These are phyloP conservation scores for Priceomyces castillae DNA, from an alignment of 805 yeast genomes.

Conservation along the genomic window DNA sequence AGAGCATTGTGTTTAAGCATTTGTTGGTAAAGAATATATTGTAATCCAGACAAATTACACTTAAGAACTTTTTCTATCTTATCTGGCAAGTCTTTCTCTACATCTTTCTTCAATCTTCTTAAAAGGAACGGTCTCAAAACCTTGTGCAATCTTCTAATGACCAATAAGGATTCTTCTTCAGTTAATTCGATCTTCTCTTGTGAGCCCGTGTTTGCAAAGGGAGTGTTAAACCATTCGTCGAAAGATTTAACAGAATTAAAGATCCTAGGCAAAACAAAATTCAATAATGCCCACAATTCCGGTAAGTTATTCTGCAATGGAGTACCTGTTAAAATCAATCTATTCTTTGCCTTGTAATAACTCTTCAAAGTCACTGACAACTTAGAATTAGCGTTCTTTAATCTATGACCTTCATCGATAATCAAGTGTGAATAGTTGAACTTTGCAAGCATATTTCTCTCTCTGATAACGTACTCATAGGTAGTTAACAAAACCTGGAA, in stretches of 20 bases:
- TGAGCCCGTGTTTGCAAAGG: slow-evolving; percentile 80
- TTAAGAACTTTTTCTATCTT: slow-evolving; percentile 80
- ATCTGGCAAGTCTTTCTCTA: slow-evolving; percentile 81
- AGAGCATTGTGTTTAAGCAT: slow-evolving; percentile 71
- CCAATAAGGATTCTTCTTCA: slow-evolving; percentile 81
- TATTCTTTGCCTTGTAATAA: slow-evolving; percentile 69
- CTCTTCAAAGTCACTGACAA: slow-evolving; percentile 67
- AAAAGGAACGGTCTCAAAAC: slow-evolving; percentile 81
- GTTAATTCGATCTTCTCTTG: slow-evolving; percentile 78
- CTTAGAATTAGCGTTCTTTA: slow-evolving; percentile 78
- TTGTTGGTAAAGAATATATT: slow-evolving; percentile 67
- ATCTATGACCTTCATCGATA: slow-evolving; percentile 87
- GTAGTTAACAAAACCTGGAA: slow-evolving; percentile 79
- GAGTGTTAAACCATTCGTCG: slow-evolving; percentile 89
- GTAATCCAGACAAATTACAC: slow-evolving; percentile 74
- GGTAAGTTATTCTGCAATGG: slow-evolving; percentile 84
- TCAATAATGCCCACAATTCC: slow-evolving; percentile 80
- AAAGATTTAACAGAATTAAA: slow-evolving; percentile 83
- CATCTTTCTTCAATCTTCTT: slow-evolving; percentile 83
- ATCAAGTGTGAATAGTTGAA: slow-evolving; percentile 83
- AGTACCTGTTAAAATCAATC: slow-evolving; percentile 84
- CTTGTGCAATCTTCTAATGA: slow-evolving; percentile 81
- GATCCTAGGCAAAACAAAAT: slow-evolving; percentile 78
- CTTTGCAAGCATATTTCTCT: slow-evolving; percentile 65
- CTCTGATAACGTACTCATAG: slow-evolving; percentile 77